Evolutionary conservation across 2,329 filamentous ascomycete genomes (phyloP).

Genomic region (Ophiostoma sp.): DNA sequence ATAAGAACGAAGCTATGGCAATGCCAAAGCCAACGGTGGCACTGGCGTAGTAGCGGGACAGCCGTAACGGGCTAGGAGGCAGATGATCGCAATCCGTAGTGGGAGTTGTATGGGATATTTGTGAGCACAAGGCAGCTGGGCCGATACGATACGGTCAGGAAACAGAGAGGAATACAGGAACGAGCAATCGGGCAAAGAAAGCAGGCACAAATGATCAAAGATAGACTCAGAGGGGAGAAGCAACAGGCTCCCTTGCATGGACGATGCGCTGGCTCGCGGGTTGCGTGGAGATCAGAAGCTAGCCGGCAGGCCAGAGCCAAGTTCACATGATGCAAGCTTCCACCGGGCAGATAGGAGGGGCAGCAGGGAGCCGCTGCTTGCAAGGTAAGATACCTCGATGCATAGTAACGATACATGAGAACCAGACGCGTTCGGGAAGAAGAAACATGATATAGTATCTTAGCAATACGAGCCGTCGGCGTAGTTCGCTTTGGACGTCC

Average conservation of each 20-base stretch:
- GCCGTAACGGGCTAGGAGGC: neutral
- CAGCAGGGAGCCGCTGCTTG: no score
- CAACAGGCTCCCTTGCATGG: neutral
- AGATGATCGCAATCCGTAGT: slow-evolving; percentile 1
- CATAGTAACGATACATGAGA: no score
- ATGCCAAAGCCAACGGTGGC: neutral
- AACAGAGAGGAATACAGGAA: neutral
- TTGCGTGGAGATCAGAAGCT: neutral
- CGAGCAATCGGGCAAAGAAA: no score
- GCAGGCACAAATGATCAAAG: neutral
- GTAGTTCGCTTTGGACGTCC: no score
- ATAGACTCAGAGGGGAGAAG: neutral
- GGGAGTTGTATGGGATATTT: neutral
- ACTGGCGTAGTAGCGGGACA: neutral
- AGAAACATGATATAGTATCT: no score
- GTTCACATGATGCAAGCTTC: neutral
- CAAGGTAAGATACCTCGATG: no score
- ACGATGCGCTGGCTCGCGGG: slow-evolving; percentile 4
- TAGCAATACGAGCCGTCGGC: no score
- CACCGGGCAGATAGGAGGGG: neutral
- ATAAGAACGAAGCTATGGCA: neutral
- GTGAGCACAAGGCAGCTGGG: neutral
- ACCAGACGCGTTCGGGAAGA: no score
- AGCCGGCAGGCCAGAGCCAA: neutral
- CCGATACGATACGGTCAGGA: no score